Evolutionary conservation across 495 filamentous ascomycete genomes (phyloP), one percentile per base, ranked within the genome.

Genomic region (Chaetomium cochliodes): DNA sequence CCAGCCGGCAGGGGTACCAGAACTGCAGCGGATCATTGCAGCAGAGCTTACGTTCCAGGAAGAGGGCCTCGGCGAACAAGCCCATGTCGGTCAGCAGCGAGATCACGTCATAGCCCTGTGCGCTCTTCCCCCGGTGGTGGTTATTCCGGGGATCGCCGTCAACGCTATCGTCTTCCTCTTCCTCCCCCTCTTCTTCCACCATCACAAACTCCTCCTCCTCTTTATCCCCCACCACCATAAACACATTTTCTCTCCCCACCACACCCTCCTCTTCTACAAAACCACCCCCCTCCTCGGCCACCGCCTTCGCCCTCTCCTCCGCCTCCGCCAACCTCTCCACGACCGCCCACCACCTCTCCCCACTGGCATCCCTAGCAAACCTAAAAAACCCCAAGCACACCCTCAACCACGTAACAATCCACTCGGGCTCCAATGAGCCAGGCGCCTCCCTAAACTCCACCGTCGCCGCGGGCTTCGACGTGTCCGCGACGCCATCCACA

Each of bases 381-480:
- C 61, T 20, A 41, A 72, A 67, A 16, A 72, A 46, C 3, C 49
- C 50, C 13, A 55, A 16, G 39, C 69, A 69, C 37, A 72, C 58
- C 3, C n/a, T 25, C 12, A 62, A 22, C 67, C 67, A 72, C 18
- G 46, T 23, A 7, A n/a, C 16, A 8, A 64, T 44, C 58, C 59
- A 60, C 28, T 54, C 55, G 42, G 67, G 41, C 2, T 30, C 18
- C 2, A 69, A 1, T 11, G 41, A 33, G 16, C 65, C 67, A 3
- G 58, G 39, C 2, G 67, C 64, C 55, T 72, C 69, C 30, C 69
- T 67, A 33, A 72, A 72, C 44, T 69, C 67, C 46, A 72, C 59
- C 7, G 69, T 69, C 13, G 39, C 25, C 12, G 39, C 5, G 20
- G 22, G 2, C 16, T 5, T 39, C 23, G 2, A 9, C 20, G 9